A percentile compares a stretch with the other conserved stretches of the same genome.
phyloP scores from a whole-genome alignment of 2,329 filamentous ascomycete species.

The Tetracladium maxilliforme region DNA sequence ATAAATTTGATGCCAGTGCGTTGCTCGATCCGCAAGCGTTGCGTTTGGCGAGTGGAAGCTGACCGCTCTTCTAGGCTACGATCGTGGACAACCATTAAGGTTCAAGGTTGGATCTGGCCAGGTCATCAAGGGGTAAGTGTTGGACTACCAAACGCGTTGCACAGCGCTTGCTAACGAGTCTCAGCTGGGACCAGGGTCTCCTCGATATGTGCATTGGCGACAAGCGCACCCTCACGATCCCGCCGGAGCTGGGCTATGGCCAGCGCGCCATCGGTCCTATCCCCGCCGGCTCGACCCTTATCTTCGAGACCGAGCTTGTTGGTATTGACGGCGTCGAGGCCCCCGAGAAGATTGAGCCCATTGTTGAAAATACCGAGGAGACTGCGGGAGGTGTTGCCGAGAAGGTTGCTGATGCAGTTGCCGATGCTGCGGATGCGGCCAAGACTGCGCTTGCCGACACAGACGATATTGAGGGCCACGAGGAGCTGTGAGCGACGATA shows the following conservation, averaged over 20 bases:
- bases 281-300: slow-evolving; percentile 62
- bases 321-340: slow-evolving; percentile 59
- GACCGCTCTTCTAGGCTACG: no score
- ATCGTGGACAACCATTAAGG: slow-evolving; percentile 57
- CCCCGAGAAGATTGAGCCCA: slow-evolving; percentile 13
- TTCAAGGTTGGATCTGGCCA: slow-evolving; percentile 70
- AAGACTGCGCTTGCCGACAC: slow-evolving; percentile 37
- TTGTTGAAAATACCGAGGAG: slow-evolving; percentile 21
- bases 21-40: slow-evolving; percentile 28
- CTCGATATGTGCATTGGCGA: slow-evolving; percentile 93
- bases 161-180: slow-evolving; percentile 2
- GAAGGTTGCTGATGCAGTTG: slow-evolving; percentile 29
- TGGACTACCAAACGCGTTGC: slow-evolving; percentile 2
- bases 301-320: slow-evolving; percentile 87
- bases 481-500: slow-evolving; percentile 33
- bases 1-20: slow-evolving; percentile 76
- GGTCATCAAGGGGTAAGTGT: slow-evolving; percentile 73
- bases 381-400: slow-evolving; percentile 16
- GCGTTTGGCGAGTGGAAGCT: no score
- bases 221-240: slow-evolving; percentile 79
- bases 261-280: slow-evolving; percentile 65
- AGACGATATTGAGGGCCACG: slow-evolving; percentile 41
- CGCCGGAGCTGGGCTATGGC: slow-evolving; percentile 77
- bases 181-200: slow-evolving; percentile 78
- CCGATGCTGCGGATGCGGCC: slow-evolving; percentile 33